Conservation (phyloP, 2,329 filamentous ascomycete species). For the Blumeria hordei region DNA sequence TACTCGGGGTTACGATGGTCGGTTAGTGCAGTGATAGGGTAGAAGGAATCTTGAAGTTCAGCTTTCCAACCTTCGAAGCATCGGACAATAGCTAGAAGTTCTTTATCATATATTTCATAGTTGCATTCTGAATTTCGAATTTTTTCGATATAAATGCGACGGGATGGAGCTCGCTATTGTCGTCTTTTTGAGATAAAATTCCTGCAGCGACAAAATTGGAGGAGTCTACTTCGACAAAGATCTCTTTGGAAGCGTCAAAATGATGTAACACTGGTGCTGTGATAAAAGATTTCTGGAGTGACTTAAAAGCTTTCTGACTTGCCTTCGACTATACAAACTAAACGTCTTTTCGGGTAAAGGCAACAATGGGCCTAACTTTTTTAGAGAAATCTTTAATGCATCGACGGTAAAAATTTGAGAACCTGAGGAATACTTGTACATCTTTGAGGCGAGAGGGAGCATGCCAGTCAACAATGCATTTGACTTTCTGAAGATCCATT, state of each 20-base stretch:
- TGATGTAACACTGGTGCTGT: not conserved
- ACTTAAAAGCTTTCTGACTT: not conserved
- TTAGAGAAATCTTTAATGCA: not conserved
- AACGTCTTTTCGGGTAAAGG: not conserved
- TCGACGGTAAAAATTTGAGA: not conserved
- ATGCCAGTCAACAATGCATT: not conserved
- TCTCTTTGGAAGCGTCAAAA: constrained; percentile 2
- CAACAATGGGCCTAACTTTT: not conserved
- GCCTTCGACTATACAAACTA: not conserved
- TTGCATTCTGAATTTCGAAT: too few species aligned
- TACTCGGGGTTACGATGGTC: not conserved
- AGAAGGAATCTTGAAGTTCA: not conserved
- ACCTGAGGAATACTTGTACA: not conserved
- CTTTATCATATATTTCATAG: not conserved
- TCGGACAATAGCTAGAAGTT: not conserved
- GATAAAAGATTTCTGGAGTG: not conserved
- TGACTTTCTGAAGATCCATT: not conserved
- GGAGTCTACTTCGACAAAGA: not conserved
- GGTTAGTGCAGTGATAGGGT: not conserved
- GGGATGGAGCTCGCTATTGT: not conserved
- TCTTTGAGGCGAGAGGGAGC: not conserved
- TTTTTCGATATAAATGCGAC: not conserved
- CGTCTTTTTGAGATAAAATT: not conserved
- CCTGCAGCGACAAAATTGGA: not conserved
- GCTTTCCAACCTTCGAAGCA: not conserved